A percentile compares a stretch with the other conserved stretches of the same genome.
Conservation (phyloP, 768 basidiomycete genomes). For the Leccinum ochraceum region DNA sequence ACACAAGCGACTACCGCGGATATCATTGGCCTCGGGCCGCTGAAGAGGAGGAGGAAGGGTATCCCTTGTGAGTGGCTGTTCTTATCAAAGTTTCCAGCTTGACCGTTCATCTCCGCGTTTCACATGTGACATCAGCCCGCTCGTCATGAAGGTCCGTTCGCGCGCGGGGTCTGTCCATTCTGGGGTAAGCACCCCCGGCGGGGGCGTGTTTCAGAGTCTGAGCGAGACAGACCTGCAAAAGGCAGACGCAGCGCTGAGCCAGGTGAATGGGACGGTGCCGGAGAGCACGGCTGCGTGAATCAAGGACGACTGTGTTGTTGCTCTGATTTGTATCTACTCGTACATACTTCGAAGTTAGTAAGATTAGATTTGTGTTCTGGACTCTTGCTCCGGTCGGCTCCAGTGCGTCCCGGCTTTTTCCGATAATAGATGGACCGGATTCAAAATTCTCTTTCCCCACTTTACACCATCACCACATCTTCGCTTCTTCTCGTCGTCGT, state of each 20-base stretch:
- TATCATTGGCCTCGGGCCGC: constrained; percentile 55
- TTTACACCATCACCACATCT: not conserved
- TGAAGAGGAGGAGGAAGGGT: constrained; percentile 89
- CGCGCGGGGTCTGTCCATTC: constrained; percentile 75
- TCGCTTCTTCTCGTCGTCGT: constrained; percentile 6
- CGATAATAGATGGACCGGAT: constrained; percentile 7
- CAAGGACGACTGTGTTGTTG: not conserved
- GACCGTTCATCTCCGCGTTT: constrained; percentile 8
- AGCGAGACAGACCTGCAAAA: constrained; percentile 85
- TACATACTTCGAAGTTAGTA: not conserved
- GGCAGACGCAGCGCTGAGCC: constrained; percentile 86
- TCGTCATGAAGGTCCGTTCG: constrained; percentile 89
- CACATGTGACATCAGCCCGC: constrained; percentile 52
- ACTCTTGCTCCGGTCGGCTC: not conserved
- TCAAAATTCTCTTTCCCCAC: not conserved
- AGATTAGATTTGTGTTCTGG: not conserved
- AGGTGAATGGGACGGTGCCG: constrained; percentile 39
- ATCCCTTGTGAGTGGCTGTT: constrained; percentile 70
- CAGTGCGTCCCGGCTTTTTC: constrained; percentile 20
- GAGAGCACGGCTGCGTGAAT: not conserved
- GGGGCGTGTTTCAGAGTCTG: constrained; percentile 73
- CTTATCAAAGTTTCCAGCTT: constrained; percentile 13
- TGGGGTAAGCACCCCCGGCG: constrained; percentile 83
- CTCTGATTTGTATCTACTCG: constrained; percentile 21
- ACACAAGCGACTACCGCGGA: constrained; percentile 80